A percentile compares a stretch with the other conserved stretches of the same genome.
These are phyloP conservation scores for Psilocybe sp. DNA, from an alignment of 768 basidiomycete genomes.

Conservation along the genomic window DNA sequence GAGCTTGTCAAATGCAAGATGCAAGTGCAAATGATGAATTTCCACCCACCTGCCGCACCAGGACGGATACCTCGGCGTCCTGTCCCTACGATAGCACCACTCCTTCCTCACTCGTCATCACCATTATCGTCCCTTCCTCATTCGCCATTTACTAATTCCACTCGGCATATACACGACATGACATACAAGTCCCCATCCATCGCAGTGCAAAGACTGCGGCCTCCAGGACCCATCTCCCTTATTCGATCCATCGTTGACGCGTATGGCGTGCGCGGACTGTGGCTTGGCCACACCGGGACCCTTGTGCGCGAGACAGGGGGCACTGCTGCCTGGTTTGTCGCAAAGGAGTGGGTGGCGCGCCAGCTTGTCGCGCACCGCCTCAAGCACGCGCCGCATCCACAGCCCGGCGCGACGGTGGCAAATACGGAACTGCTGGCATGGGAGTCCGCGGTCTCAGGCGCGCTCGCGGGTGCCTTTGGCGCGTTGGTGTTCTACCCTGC, in stretches of 20 bases:
- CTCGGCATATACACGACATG: constrained; percentile 9
- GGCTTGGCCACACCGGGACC: constrained; percentile 94
- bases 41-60: constrained; percentile 18
- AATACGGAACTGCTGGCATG: constrained; percentile 56
- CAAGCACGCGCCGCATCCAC: constrained; percentile 11
- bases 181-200: constrained; percentile 15
- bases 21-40: constrained; percentile 88
- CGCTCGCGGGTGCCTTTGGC: constrained; percentile 81
- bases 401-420: constrained; percentile 24
- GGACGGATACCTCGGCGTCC: constrained; percentile 25
- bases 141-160: not conserved
- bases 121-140: not conserved
- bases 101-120: constrained; percentile 2
- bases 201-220: constrained; percentile 21
- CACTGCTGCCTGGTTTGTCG: constrained; percentile 85
- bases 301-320: constrained; percentile 93
- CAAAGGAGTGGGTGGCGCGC: constrained; percentile 75
- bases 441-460: constrained; percentile 87
- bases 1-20: constrained; percentile 97
- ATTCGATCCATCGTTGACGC: constrained; percentile 59
- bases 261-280: constrained; percentile 81
- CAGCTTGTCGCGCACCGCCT: constrained; percentile 54
- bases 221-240: constrained; percentile 76
- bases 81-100: constrained; percentile 8
- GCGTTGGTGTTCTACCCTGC: constrained; percentile 93